Base-by-base conservation (phyloP, 768 basidiomycete genomes). In the Pleurotus djamor region DNA sequence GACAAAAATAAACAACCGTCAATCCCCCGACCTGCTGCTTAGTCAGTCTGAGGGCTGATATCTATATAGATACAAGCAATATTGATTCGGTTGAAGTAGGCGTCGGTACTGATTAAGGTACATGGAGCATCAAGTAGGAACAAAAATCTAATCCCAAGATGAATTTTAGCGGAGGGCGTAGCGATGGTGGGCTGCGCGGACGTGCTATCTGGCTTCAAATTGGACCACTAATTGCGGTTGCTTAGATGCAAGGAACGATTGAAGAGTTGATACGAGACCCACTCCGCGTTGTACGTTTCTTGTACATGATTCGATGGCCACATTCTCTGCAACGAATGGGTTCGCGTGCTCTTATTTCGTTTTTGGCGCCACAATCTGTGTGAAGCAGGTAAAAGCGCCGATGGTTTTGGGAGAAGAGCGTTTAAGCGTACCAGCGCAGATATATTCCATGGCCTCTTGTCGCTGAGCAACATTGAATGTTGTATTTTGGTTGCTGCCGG, bases 261-360 rank as follows among this genome's bases (percentile, higher is more conserved):
- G 21, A 4, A 44, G 13, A 58, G 43, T 50, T 57, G 54, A 32
- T 12, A 16, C 36, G 47, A 28, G 34, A 78, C 94, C 70, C 66
- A 98, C 96, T 96, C 80, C 94, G 81, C 69, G 84, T 92, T 21
- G 95, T 96, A 67, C 96, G 79, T 74, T 96, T 97, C 77, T 98
- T 98, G 76, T 97, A 98, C 93, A 98, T 95, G 71, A 98, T 96
- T 55, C 96, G 87, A 73, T 98, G 96, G 3, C 96, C 96, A 68
- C 96, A 98, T 69, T 98, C 94, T 65, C 91, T 83, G 75, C 96
- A 98, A 59, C 96, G 89, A 63, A 98, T 96, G 45, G 94, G 93
- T 71, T 98, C 96, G 60, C 93, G 80, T 6, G 92, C 80, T 73
- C 87, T 89, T 70, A 98, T 94, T 68, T 92, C 89, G 72, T 96